Conservation (phyloP, 371 early-diverging fungal genomes). For the Mortierella sp. region DNA sequence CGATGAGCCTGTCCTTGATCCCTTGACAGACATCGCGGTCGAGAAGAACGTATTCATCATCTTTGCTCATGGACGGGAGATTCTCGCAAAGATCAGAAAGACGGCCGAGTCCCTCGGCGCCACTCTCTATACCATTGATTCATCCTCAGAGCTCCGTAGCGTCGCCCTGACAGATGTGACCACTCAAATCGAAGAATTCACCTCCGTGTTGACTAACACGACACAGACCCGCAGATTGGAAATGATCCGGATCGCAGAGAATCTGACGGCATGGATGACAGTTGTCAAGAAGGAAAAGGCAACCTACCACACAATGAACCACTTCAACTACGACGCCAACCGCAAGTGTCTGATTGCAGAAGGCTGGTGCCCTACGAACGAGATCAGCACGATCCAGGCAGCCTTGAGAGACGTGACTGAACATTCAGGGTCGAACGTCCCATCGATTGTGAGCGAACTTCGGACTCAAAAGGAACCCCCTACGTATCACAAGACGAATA, state of each 20-base stretch:
- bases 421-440: slow-evolving; percentile 85
- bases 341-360: slow-evolving; percentile 97
- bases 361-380: slow-evolving; percentile 95
- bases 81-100: slow-evolving; percentile 91
- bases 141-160: slow-evolving; percentile 84
- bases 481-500: slow-evolving; percentile 96
- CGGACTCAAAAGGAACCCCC: slow-evolving; percentile 92
- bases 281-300: slow-evolving; percentile 97
- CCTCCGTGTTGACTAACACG: slow-evolving; percentile 83
- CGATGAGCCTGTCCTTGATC: slow-evolving; percentile 90
- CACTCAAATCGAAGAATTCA: slow-evolving; percentile 56
- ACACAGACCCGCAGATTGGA: slow-evolving; percentile 86
- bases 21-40: slow-evolving; percentile 82
- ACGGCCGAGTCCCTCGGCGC: slow-evolving; percentile 96
- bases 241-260: slow-evolving; percentile 84
- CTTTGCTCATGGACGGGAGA: slow-evolving; percentile 95
- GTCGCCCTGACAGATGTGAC: slow-evolving; percentile 64
- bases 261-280: slow-evolving; percentile 87
- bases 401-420: slow-evolving; percentile 89
- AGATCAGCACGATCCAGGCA: slow-evolving; percentile 81
- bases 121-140: slow-evolving; percentile 91
- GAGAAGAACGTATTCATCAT: slow-evolving; percentile 97
- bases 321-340: slow-evolving; percentile 92
- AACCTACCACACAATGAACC: slow-evolving; percentile 96
- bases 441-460: slow-evolving; percentile 88